Evolutionary conservation across 257 asterid genomes (phyloP), one percentile per base, ranked within the genome.

Genomic region (Penstemon newberryi): DNA sequence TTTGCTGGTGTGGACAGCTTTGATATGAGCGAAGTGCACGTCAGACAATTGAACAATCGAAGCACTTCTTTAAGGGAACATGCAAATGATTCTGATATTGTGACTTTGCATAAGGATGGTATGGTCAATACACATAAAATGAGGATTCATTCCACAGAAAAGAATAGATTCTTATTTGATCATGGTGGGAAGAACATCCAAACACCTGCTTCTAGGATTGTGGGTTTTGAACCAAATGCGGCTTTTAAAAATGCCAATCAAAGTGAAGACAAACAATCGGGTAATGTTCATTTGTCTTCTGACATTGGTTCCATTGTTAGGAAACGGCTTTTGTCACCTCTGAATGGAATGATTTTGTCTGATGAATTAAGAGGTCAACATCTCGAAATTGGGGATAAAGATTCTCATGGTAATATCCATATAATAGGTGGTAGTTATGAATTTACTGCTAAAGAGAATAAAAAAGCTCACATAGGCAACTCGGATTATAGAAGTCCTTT

Each of bases 281-380:
- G 70, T 56, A 72, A 57, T 7, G 19, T 71, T 61, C 69, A 38
- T 50, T 70, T 67, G 51, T 66, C 85, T 57, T 57, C 69, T 56
- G 70, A 77, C 44, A 64, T 72, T 53, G 50, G 73, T 73, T 77
- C 86, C 19, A 40, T 70, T 56, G 90, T 80, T 45, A 78, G 89
- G 77, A 91, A 89, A 74, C 83, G 89, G 75, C 77, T 89, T 10
- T 73, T 85, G 56, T 87, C 96, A 2, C 95, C 96, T 62, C 70
- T 87, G 80, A 84, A 82, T 82, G 81, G 82, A 59, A 78, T 83
- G 79, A 77, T 69, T 45, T 69, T 72, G 71, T 80, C 80, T 1
- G 85, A 69, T 67, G 82, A 82, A 63, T 81, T 81, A 72, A 70
- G 78, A 54, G 88, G 82, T 33, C 91, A 83, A 42, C 56, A 25